Evolutionary conservation across 2,329 filamentous ascomycete genomes (phyloP), one percentile per base, ranked within the genome.

Genomic region (Talaromyces marneffei): DNA sequence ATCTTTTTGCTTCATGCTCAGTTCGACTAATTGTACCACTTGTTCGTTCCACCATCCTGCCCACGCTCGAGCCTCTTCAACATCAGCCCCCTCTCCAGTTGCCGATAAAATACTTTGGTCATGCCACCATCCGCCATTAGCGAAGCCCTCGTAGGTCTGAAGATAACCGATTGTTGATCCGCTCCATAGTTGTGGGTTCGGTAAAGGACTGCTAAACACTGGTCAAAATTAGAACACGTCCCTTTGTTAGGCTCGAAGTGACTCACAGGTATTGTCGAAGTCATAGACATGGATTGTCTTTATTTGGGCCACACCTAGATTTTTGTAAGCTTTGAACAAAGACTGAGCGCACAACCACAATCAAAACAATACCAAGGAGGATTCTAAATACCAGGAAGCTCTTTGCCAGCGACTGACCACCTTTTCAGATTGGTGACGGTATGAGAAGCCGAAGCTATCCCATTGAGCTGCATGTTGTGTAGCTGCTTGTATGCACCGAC

Each of bases 21-120:
- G 79, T 69, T 84, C 82, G 42, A 95, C 91, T 31, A 97, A 83
- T 68, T 92, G 85, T 59, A 82, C 85, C 66, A 99, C 87, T 68
- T 89, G 86, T 72, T 97, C 93, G 71, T 97, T 97, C 94, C 94
- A 99, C 89, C 91, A 97, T 37, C 92, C 92, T 61, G 89, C 80
- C 93, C 93, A 99, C 9, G 85, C 92, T 25, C 87, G 86, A 44
- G 83, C 80, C 74, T 97, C 92, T 76, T 97, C 94, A 61, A 84
- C 85, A 57, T 91, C 90, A 5, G 88, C 73, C 16, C 94, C 94
- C 61, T 91, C 84, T 57, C 94, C 94, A 0, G 92, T 96, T 1
- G 92, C 87, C 10, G 88, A 86, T 25, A 99, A 85, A 64, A 99
- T 92, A 65, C 85, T 86, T 46, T 86, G 84, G 71, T 97, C 92